Evolutionary conservation across 352 stramenopile species (phyloP), one percentile per base, ranked within the genome.

Genomic region (Globisporangium cylindrosporum): DNA sequence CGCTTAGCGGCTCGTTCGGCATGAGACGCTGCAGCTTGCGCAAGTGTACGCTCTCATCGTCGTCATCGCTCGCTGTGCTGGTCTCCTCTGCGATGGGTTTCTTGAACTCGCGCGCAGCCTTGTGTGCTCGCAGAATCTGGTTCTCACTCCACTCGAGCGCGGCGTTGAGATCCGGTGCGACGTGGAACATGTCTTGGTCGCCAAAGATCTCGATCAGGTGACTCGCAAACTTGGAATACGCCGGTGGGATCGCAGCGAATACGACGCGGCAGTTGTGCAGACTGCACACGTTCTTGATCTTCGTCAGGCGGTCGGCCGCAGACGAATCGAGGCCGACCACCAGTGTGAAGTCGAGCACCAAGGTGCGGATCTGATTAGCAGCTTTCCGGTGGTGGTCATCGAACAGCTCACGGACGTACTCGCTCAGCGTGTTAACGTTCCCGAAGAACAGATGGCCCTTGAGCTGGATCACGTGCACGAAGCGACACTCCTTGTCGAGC

Each of bases 261-360:
- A 93, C 78, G 24, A 93, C 70, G 18, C 82, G 84, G 55, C 82
- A 92, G 8, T 72, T 65, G 62, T 93, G 80, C 24, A 79, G 75
- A 67, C 90, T 84, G 62, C 82, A 92, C 18, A 86, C 80, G 57
- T 79, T 88, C 72, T 92, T 92, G 73, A 93, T 88, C 68, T 93
- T 93, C 22, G 85, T 88, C 12, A 95, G 61, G 5, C 84, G 79
- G 38, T 93, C 84, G 0, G 86, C 88, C 10, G 88, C 88, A 14
- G 88, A 95, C 20, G 84, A 93, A 58, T 98, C 94, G 51, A 98
- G 83, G 4, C 92, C 92, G 0, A 97, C 80, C 0, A 98, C 94
- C 1, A 98, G 70, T 1, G 91, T 97, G 68, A 98, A 98, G 68
- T 98, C 93, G 8, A 98, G 78, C 38, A 98, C 92, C 36, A 94